These are phyloP conservation scores for Colletotrichum cereale DNA, from an alignment of 2,329 filamentous ascomycete genomes.

Conservation along the genomic window DNA sequence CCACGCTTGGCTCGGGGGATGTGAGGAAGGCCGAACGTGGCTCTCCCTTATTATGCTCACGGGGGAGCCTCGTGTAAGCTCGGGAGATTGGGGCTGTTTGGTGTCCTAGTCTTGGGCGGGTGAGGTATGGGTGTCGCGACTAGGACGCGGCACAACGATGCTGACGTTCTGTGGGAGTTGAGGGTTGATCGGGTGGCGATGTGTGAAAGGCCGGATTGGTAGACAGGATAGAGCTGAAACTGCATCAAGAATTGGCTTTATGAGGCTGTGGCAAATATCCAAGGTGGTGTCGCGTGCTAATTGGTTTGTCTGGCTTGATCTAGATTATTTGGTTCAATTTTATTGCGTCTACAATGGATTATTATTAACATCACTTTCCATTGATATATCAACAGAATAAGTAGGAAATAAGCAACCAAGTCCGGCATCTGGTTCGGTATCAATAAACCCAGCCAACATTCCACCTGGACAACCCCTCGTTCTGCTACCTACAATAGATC, in stretches of 20 bases:
- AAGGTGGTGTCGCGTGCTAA: not conserved
- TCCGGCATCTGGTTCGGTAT: no score
- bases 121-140: not conserved
- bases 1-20: not conserved
- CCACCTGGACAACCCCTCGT: not conserved
- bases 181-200: not conserved
- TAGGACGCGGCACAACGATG: not conserved
- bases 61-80: not conserved
- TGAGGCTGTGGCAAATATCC: not conserved
- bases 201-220: not conserved
- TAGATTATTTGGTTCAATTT: not conserved
- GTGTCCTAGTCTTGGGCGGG: not conserved
- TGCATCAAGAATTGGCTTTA: no score
- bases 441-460: not conserved
- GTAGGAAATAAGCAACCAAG: fast-evolving
- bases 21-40: no score
- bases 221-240: not conserved
- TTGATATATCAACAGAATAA: fast-evolving
- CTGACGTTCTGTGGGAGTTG: no score
- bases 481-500: no score
- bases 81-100: not conserved
- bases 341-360: not conserved
- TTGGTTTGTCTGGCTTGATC: not conserved
- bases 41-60: no score
- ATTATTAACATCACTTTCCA: not conserved